Conservation (phyloP, 805 yeast genomes). For the Spathaspora passalidarum region DNA sequence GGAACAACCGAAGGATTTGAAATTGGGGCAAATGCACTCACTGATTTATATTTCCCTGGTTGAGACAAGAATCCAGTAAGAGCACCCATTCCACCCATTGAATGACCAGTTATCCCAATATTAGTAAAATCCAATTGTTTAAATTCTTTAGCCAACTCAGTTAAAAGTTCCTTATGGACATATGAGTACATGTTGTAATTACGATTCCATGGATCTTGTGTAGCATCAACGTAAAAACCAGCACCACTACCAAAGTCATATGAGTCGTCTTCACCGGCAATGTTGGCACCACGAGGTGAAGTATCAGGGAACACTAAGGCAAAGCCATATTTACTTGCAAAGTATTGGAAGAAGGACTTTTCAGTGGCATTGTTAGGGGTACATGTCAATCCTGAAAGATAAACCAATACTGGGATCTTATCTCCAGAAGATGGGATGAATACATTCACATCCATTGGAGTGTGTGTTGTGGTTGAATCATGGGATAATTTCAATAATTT, state of each 20-base stretch:
- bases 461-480: slow-evolving; percentile 58
- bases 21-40: slow-evolving; percentile 90
- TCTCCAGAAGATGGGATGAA: slow-evolving; percentile 59
- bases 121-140: slow-evolving; percentile 58
- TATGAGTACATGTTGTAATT: slow-evolving; percentile 88
- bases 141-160: slow-evolving; percentile 41
- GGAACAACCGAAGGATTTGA: slow-evolving; percentile 70
- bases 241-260: slow-evolving; percentile 96
- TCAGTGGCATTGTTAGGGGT: slow-evolving; percentile 92
- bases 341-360: slow-evolving; percentile 83
- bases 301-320: slow-evolving; percentile 95
- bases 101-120: slow-evolving; percentile 87
- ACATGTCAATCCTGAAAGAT: slow-evolving; percentile 88
- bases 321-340: slow-evolving; percentile 78
- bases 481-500: slow-evolving; percentile 72
- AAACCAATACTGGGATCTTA: slow-evolving; percentile 68
- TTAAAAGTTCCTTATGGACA: slow-evolving; percentile 69
- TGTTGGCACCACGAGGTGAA: slow-evolving; percentile 82
- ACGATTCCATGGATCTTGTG: slow-evolving; percentile 62
- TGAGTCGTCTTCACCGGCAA: slow-evolving; percentile 75
- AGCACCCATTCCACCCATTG: slow-evolving; percentile 99
- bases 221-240: slow-evolving; percentile 89
- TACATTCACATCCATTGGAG: slow-evolving; percentile 81
- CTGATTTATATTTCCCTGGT: slow-evolving; percentile 72
- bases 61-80: slow-evolving; percentile 61